These are phyloP conservation scores for Chloranthus sessilifolius DNA, from an alignment of 164 flowering plant genomes.

Conservation along the genomic window DNA sequence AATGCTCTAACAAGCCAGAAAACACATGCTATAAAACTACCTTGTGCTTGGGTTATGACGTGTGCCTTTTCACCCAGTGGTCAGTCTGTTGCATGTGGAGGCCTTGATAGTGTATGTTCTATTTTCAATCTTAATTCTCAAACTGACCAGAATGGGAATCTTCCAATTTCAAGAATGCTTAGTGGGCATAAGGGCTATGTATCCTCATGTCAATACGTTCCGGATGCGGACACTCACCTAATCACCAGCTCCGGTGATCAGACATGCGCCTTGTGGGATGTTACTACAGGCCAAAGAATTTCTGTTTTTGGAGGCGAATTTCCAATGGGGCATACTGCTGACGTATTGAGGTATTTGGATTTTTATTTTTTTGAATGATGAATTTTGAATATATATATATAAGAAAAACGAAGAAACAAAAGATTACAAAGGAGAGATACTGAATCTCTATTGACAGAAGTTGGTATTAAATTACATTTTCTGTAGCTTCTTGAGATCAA, in stretches of 20 bases:
- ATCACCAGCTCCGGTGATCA: constrained; percentile 95
- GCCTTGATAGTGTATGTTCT: constrained; percentile 91
- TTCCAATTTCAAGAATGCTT: constrained; percentile 67
- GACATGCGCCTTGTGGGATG: constrained; percentile 95
- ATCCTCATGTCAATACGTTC: constrained; percentile 89
- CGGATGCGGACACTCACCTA: constrained; percentile 79
- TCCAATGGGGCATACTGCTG: constrained; percentile 92
- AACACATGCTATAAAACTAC: constrained; percentile 92
- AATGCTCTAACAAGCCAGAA: constrained; percentile 98
- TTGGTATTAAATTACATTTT: no score
- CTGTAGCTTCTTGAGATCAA: no score
- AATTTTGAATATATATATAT: no score
- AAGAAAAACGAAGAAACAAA: no score
- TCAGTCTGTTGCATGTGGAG: constrained; percentile 98
- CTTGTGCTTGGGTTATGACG: constrained; percentile 98
- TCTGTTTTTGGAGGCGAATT: constrained; percentile 98
- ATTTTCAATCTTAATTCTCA: constrained; percentile 87
- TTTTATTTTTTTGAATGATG: neutral
- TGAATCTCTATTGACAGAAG: no score
- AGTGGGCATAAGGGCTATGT: constrained; percentile 95
- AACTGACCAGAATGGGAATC: constrained; percentile 70
- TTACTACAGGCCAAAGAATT: constrained; percentile 80
- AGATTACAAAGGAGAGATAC: no score
- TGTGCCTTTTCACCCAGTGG: constrained; percentile 95
- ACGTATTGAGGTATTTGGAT: constrained; percentile 67